Conservation (phyloP, 1,284 basidiomycete genomes). For the Exobasidium cylindrosporum region DNA sequence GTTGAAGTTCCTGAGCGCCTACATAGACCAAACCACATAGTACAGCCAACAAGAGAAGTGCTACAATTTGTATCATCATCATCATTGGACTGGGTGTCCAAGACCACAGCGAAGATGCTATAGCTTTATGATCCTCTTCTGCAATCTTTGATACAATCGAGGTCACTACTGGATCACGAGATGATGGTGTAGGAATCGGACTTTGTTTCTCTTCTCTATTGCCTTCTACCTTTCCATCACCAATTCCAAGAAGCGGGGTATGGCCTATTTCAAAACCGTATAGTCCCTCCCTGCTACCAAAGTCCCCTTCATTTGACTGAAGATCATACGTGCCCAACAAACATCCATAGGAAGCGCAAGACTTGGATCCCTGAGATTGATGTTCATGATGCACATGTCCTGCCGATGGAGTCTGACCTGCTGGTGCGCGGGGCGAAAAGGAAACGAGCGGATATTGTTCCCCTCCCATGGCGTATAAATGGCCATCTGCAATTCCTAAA, state of each 20-base stretch:
- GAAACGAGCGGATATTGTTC: slow-evolving; percentile 39
- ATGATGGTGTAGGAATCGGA: neutral
- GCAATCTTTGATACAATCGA: neutral
- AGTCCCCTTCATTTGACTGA: neutral
- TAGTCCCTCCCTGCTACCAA: neutral
- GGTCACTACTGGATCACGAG: neutral
- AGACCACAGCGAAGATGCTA: slow-evolving; percentile 8
- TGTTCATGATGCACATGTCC: slow-evolving; percentile 19
- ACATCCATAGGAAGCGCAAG: slow-evolving; percentile 38
- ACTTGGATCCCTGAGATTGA: slow-evolving; percentile 10
- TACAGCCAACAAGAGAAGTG: slow-evolving; percentile 29
- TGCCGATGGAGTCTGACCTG: slow-evolving; percentile 23
- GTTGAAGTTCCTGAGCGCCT: slow-evolving; percentile 34
- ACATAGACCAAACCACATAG: slow-evolving; percentile 32
- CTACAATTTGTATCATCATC: slow-evolving; percentile 29
- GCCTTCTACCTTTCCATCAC: slow-evolving; percentile 5
- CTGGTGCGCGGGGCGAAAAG: slow-evolving; percentile 22
- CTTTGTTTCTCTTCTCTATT: neutral
- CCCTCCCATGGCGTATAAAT: slow-evolving; percentile 45
- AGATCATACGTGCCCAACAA: slow-evolving; percentile 38
- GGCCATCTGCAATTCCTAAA: slow-evolving; percentile 42
- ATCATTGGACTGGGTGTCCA: slow-evolving; percentile 8
- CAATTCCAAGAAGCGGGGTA: slow-evolving; percentile 9
- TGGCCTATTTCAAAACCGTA: neutral
- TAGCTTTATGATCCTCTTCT: neutral